Evolutionary conservation across 257 asterid genomes (phyloP), one percentile per base, ranked within the genome.

Genomic region (Coffea canephora): DNA sequence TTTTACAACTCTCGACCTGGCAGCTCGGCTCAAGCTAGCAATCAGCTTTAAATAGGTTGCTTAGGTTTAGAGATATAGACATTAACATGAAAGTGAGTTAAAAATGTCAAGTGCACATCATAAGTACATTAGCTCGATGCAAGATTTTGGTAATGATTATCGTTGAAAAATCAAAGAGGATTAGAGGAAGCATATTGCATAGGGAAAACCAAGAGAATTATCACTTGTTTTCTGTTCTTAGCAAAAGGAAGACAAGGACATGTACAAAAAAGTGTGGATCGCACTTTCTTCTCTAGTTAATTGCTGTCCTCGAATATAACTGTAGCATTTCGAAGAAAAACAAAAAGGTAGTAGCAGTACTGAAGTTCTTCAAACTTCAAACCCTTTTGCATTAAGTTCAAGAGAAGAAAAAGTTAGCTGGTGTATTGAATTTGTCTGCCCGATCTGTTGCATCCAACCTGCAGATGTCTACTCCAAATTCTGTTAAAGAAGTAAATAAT

Each of bases 371-470:
- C 73, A 18, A 39, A 39, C 31, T 69, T 19, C 27, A 18, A 16
- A 39, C n/a, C 27, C 27, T 41, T 69, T 41, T 69, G 61, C 46
- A 62, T 62, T 64, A 43, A 62, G 45, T 62, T 43, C n/a, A n/a
- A n/a, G n/a, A n/a, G n/a, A n/a, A n/a, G n/a, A n/a, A n/a, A n/a
- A 23, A 0, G 27, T 0, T 27, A 27, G 73, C 50, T 76, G 80
- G 69, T 27, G 43, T 69, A 81, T 69, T 81, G 72, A 69, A 76
- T 45, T 77, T 76, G 80, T 76, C 84, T 81, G 84, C 73, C 73
- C 41, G 81, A 77, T 77, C 49, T 71, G 81, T 77, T 81, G 81
- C 84, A 48, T 81, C 81, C 67, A 62, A 36, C 61, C 81, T 76
- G 84, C 78, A 71, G 21, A 34, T 76, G 78, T 73, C 74, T 66